Evolutionary conservation across 2,329 filamentous ascomycete species (phyloP), one percentile per base, ranked within the genome.

Genomic region (Alternaria triticimaculans): DNA sequence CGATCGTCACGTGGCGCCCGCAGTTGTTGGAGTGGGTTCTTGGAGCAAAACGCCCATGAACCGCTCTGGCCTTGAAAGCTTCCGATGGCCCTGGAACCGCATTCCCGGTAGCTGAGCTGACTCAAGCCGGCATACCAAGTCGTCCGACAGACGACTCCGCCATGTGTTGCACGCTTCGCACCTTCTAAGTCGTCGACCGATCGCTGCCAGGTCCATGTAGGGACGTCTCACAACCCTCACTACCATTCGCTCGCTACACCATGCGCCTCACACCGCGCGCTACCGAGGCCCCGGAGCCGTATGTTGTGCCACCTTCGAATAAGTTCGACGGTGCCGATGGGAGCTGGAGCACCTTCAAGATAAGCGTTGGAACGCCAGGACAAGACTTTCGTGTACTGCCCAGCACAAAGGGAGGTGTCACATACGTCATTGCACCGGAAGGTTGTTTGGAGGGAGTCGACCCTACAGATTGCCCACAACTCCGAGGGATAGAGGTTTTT

Each of bases 271-370:
- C 64, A 33, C 66, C 63, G 44, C 72, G 72, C 63, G 67, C 62
- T 28, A 59, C 65, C 11, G 48, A 63, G 46, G 56, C 67, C 18
- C 66, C 71, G 20, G 46, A 60, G 58, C 76, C 77, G 10, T 79
- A 78, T 63, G 71, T 72, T 30, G 74, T 80, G 12, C 77, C 74
- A 30, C 69, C 75, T 6, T 76, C 77, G 23, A 64, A 75, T 53
- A 60, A 74, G 26, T 80, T 80, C 64, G 79, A 82, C 41, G 81
- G 81, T 53, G 76, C 80, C 58, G 80, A 82, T 70, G 81, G 81
- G 2, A 68, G 62, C 48, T 83, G 81, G 81, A 81, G 78, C 49
- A 80, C 80, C 3, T 83, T 83, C 67, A 71, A 74, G n/a, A 71
- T 82, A 41, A 76, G 72, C 49, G 77, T 82, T 2, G 81, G 81